Base-by-base conservation (phyloP, 306 rosid genomes). In the Benincasa hispida region DNA sequence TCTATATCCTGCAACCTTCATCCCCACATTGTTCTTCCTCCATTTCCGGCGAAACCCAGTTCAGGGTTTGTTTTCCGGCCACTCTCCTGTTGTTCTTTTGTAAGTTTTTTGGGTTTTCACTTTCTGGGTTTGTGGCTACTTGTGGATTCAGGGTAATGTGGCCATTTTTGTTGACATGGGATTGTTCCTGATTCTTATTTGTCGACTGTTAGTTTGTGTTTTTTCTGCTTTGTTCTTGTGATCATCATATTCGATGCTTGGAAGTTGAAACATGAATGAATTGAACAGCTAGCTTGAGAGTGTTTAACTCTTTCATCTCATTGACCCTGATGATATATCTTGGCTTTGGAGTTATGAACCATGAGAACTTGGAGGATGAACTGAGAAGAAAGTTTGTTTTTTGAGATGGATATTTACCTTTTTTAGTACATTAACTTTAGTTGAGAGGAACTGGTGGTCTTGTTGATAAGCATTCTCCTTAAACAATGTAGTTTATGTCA, bases 21-120 rank as follows among this genome's bases (percentile, higher is more conserved):
- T 47, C 77, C 15, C 79, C 79, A 22, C 75, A 24, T 80, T 74
- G 30, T 35, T 80, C 72, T 35, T 50, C 82, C 24, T 50, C 50
- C 50, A 15, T 78, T 79, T 14, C 62, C 84, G 10, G 65, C 83
- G 30, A 45, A 80, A 55, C 78, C 83, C 79, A 65, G n/a, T 81
- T 80, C 79, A 30, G 74, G 72, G 80, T 80, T 77, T 25, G 72
- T 22, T 63, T 69, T 72, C 77, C 81, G 53, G 76, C 85, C 82
- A 75, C 76, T 82, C 77, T 76, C 37, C 80, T n/a, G 79, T 82
- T 47, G 24, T 79, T 50, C 74, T 76, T 84, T 57, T 86, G 97
- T 91, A 81, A 77, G 81, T 80, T 76, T 76, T 50, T 21, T 55
- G 54, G 14, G 21, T 30, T 37, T 19, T 72, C 2, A n/a, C 28